Percentiles rank a stretch among this genome's conserved stretches.
These are phyloP conservation scores for Plasmodium yoelii DNA, from an alignment of 169 alveolate genomes.

Conservation along the genomic window DNA sequence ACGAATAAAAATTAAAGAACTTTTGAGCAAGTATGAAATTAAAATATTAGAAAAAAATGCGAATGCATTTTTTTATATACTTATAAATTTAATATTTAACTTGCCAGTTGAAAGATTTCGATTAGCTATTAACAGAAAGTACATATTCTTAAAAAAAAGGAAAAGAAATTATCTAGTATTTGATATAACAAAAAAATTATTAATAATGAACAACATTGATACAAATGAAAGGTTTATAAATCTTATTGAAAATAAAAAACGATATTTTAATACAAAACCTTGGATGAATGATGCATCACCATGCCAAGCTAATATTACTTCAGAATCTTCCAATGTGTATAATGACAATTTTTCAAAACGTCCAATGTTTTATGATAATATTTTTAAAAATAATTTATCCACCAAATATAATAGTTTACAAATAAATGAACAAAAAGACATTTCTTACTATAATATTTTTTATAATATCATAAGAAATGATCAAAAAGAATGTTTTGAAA, in stretches of 20 bases:
- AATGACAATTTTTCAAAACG: too few relatives aligned
- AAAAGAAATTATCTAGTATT: slow-evolving; percentile 34
- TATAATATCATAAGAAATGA: slow-evolving; percentile 1
- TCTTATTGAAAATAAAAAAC: slow-evolving; percentile 6
- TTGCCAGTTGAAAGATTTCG: slow-evolving; percentile 56
- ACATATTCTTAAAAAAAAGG: slow-evolving; percentile 45
- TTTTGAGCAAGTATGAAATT: slow-evolving; percentile 39
- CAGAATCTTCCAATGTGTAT: too few relatives aligned
- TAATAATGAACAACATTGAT: slow-evolving; percentile 29
- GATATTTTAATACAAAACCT: background rate
- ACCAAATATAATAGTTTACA: too few relatives aligned
- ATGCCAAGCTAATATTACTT: too few relatives aligned
- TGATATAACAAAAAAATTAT: slow-evolving; percentile 43
- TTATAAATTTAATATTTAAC: slow-evolving; percentile 55
- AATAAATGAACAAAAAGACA: slow-evolving; percentile 28
- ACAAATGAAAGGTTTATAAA: slow-evolving; percentile 22
- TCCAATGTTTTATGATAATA: too few relatives aligned
- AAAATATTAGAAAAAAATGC: slow-evolving; percentile 58
- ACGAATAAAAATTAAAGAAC: slow-evolving; percentile 36
- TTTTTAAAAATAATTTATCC: too few relatives aligned
- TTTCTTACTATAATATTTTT: slow-evolving; percentile 6
- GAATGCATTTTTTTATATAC: slow-evolving; percentile 45
- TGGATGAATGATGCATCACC: too few relatives aligned
- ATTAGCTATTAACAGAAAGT: slow-evolving; percentile 64
- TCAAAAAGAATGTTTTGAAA: slow-evolving; percentile 19